A percentile compares a stretch with the other conserved stretches of the same genome.
phyloP scores from a whole-genome alignment of 345 rosid species.

The Reutealis trisperma region DNA sequence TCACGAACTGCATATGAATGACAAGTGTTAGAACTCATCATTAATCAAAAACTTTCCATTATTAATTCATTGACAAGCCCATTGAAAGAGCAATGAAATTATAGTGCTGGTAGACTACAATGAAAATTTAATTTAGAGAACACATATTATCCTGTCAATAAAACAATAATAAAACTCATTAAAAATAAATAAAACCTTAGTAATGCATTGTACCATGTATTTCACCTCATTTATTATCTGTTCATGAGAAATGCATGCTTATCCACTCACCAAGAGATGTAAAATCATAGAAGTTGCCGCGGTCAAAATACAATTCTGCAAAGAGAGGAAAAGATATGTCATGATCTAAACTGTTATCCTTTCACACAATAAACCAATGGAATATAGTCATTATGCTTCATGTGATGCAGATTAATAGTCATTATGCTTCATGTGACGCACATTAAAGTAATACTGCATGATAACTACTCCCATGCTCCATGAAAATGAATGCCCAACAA shows the following conservation, averaged over 20 bases:
- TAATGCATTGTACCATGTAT: not conserved
- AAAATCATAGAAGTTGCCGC: conserved; percentile 63
- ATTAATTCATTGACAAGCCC: not conserved
- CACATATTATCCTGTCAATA: not conserved
- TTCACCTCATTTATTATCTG: not conserved
- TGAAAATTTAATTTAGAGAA: not conserved
- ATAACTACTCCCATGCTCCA: not conserved
- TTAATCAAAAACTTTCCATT: not conserved
- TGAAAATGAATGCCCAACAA: not conserved
- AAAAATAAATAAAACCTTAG: not conserved
- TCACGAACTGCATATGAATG: conserved; percentile 43
- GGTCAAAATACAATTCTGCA: conserved; percentile 55
- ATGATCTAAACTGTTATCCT: not conserved
- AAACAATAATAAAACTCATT: not conserved
- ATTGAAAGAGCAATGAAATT: not conserved
- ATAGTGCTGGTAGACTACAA: not conserved
- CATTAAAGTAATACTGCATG: not conserved
- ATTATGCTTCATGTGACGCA: not conserved
- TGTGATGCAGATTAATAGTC: not conserved
- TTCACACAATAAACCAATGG: not conserved
- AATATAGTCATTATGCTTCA: not conserved
- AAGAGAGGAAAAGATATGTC: conserved; percentile 9
- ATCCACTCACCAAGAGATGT: conserved; percentile 56
- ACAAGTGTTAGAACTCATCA: conserved; percentile 7
- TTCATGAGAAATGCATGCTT: conserved; percentile 3